These are phyloP conservation scores for Russula sp. DNA, from an alignment of 768 basidiomycete species.

Conservation along the genomic window DNA sequence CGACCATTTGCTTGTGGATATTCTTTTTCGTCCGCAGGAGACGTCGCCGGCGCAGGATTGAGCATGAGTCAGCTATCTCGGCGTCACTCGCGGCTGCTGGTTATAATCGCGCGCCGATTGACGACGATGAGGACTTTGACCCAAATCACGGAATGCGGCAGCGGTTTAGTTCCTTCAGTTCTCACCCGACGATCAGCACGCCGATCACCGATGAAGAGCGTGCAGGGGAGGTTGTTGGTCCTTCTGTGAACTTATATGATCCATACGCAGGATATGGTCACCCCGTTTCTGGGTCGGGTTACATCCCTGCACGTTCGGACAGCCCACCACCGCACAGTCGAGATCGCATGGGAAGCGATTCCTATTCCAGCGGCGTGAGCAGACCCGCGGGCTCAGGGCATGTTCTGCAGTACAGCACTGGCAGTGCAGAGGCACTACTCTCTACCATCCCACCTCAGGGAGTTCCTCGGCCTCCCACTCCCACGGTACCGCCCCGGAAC, in stretches of 20 bases:
- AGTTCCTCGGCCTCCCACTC: neutral
- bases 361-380: conserved; percentile 26
- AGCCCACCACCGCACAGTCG: conserved; percentile 35
- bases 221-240: neutral
- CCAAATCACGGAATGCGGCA: conserved; percentile 20
- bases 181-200: conserved; percentile 19
- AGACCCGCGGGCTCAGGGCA: conserved; percentile 30
- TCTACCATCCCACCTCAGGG: conserved; percentile 22
- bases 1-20: conserved; percentile 59
- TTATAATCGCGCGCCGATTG: conserved; percentile 56
- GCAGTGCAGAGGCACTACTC: conserved; percentile 56
- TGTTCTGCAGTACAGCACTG: conserved; percentile 42
- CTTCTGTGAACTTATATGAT: conserved; percentile 6
- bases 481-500: conserved; percentile 14
- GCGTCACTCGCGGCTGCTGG: conserved; percentile 67
- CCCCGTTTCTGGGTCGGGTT: conserved; percentile 32
- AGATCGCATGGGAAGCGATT: conserved; percentile 19
- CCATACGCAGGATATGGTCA: conserved; percentile 14
- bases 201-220: conserved; percentile 22
- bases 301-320: conserved; percentile 40
- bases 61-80: conserved; percentile 65
- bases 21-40: conserved; percentile 64
- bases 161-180: conserved; percentile 23
- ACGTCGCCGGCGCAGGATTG: conserved; percentile 50
- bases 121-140: conserved; percentile 38